Conservation (phyloP, 257 asterid species). For the Solanum ossicruentum region DNA sequence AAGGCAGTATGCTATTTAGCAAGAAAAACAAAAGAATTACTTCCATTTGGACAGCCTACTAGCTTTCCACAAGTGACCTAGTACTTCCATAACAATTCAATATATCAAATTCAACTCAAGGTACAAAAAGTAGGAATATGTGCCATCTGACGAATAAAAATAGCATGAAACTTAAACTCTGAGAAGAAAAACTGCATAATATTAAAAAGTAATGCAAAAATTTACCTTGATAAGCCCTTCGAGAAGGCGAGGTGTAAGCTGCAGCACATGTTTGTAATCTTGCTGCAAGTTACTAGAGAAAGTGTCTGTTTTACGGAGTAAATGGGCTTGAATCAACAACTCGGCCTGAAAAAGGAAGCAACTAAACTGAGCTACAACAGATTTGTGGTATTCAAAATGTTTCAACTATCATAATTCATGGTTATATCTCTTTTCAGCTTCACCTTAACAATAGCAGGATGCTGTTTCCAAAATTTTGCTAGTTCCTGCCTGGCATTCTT, state of each 20-base stretch:
- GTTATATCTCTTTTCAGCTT: neutral
- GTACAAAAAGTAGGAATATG: neutral
- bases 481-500: slow-evolving; percentile 74
- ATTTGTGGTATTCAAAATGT: neutral
- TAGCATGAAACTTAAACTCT: neutral
- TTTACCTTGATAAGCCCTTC: slow-evolving; percentile 83
- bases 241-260: slow-evolving; percentile 66
- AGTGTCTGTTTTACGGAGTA: slow-evolving; percentile 50
- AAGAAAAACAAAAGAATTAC: neutral
- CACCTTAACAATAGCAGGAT: slow-evolving; percentile 78
- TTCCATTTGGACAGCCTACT: neutral
- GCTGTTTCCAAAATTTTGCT: slow-evolving; percentile 89
- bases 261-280: slow-evolving; percentile 59
- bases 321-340: slow-evolving; percentile 70
- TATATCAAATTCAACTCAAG: neutral
- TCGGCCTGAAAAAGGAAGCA: slow-evolving; percentile 47
- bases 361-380: neutral
- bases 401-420: neutral
- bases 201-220: neutral
- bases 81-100: neutral
- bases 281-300: slow-evolving; percentile 54
- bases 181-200: neutral
- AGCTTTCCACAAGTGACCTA: neutral
- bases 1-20: neutral
- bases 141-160: neutral